These are phyloP conservation scores for Beverwykella pulmonaria DNA, from an alignment of 495 filamentous ascomycete species.

Conservation along the genomic window DNA sequence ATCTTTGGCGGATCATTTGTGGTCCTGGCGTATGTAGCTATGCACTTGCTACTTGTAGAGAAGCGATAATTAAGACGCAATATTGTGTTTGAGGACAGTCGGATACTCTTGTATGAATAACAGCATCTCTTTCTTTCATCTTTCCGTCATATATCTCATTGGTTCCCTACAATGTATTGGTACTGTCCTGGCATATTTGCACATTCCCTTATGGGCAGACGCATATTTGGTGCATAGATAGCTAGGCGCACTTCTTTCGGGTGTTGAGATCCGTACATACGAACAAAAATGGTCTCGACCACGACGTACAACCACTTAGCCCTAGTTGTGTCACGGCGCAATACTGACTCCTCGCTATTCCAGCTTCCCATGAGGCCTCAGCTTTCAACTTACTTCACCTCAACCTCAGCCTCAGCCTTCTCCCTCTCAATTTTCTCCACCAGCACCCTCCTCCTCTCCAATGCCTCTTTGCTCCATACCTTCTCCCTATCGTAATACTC, in stretches of 20 bases:
- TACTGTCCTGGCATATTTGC: neutral
- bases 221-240: conserved; percentile 6
- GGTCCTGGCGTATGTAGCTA: conserved; percentile 83
- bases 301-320: too few relatives aligned
- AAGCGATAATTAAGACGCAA: conserved; percentile 60
- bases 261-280: neutral
- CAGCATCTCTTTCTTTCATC: neutral
- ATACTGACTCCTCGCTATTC: too few relatives aligned
- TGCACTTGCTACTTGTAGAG: conserved; percentile 94
- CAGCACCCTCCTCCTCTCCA: conserved; percentile 17
- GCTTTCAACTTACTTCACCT: neutral
- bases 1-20: conserved; percentile 83
- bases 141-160: neutral
- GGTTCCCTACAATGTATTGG: neutral
- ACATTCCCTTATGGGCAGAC: neutral
- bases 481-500: conserved; percentile 25
- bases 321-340: too few relatives aligned
- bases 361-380: too few relatives aligned
- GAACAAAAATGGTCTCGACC: neutral
- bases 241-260: neutral
- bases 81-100: neutral
- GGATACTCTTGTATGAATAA: conserved; percentile 4
- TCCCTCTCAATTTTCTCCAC: conserved; percentile 3
- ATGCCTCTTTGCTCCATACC: conserved; percentile 18
- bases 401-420: neutral